phyloP scores from a whole-genome alignment of 495 filamentous ascomycete species.

The Xylaria castorea region DNA sequence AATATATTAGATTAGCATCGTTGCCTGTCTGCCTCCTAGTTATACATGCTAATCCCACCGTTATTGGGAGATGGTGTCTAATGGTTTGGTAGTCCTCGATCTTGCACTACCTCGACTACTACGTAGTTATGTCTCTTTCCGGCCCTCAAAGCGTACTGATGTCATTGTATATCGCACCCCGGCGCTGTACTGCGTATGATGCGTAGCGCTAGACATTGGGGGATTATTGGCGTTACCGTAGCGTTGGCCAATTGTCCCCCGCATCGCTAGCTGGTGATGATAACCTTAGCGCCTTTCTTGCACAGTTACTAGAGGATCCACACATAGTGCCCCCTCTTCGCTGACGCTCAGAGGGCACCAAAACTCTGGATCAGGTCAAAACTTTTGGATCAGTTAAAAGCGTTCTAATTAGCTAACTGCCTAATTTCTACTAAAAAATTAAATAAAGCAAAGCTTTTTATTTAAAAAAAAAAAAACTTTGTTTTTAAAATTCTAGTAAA shows the following conservation, averaged over 20 bases:
- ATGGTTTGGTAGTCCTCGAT: not conserved
- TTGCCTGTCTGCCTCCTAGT: not conserved
- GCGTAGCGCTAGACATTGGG: not conserved
- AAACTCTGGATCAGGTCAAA: too few relatives aligned
- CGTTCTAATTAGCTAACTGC: too few relatives aligned
- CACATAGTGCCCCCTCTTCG: too few relatives aligned
- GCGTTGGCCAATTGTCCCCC: not conserved
- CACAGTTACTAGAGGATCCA: too few relatives aligned
- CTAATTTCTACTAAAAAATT: too few relatives aligned
- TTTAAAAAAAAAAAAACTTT: too few relatives aligned
- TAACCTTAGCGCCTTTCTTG: not conserved
- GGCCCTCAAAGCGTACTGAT: constrained; percentile 9
- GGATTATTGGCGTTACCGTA: not conserved
- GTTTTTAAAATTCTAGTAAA: too few relatives aligned
- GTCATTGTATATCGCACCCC: constrained; percentile 15
- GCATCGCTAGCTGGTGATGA: not conserved
- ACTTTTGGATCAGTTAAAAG: too few relatives aligned
- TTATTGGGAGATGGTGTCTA: not conserved
- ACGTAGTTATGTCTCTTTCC: constrained; percentile 8
- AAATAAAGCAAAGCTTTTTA: too few relatives aligned
- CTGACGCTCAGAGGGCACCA: too few relatives aligned
- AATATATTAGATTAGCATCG: not conserved
- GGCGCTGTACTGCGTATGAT: not conserved
- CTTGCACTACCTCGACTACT: not conserved
- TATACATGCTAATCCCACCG: not conserved